phyloP scores from a whole-genome alignment of 495 filamentous ascomycete species.

The Massariosphaeria phaeospora region DNA sequence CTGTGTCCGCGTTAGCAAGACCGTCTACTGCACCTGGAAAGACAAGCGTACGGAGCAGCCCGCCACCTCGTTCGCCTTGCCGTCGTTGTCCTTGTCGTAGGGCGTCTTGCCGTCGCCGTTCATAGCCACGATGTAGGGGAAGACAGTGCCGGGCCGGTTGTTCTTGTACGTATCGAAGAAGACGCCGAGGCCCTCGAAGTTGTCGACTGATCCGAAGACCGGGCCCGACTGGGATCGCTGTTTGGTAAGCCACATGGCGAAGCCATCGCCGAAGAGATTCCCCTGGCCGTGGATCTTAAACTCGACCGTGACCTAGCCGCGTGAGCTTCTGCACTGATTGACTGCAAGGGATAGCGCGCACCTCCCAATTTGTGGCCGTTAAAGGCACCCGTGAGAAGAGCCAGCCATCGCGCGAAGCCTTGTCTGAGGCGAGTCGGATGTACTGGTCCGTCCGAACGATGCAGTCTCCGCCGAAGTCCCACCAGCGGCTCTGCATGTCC shows the following conservation, averaged over 20 bases:
- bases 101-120: constrained; percentile 80
- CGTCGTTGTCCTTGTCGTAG: constrained; percentile 93
- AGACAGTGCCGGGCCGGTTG: constrained; percentile 88
- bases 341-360: constrained; percentile 37
- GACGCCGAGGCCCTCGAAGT: constrained; percentile 90
- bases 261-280: constrained; percentile 91
- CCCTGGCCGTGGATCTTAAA: constrained; percentile 82
- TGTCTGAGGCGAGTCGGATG: constrained; percentile 85
- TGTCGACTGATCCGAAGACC: constrained; percentile 84
- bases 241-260: constrained; percentile 98
- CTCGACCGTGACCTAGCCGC: constrained; percentile 75
- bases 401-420: constrained; percentile 85
- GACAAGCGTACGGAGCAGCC: constrained; percentile 70
- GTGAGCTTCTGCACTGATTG: constrained; percentile 15
- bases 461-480: constrained; percentile 96
- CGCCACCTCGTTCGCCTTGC: constrained; percentile 85
- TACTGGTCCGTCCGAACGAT: constrained; percentile 93
- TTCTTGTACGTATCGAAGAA: constrained; percentile 99
- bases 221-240: constrained; percentile 74
- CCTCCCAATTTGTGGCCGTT: constrained; percentile 98
- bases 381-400: constrained; percentile 88
- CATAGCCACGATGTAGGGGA: constrained; percentile 99
- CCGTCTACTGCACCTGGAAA: no score
- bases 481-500: constrained; percentile 98
- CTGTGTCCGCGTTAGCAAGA: no score